Evolutionary conservation across 2,329 filamentous ascomycete genomes (phyloP).

Genomic region (Hymenoscyphus infarciens): DNA sequence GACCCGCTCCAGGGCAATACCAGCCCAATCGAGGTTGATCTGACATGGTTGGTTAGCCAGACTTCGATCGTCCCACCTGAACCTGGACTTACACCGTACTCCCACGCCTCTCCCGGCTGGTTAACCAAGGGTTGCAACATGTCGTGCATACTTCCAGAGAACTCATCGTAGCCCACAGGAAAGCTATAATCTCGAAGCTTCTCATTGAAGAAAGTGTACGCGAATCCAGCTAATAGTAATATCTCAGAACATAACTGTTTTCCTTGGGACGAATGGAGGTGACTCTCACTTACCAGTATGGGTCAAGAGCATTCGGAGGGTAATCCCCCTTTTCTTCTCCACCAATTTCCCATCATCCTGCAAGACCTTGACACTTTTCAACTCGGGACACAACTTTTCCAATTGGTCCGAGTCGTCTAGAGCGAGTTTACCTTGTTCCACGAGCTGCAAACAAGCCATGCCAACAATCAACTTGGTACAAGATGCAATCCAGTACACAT

Average conservation of each 20-base stretch:
- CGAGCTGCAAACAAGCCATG: conserved; percentile 53
- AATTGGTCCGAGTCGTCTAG: conserved; percentile 55
- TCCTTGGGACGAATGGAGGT: no score
- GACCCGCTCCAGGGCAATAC: conserved; percentile 45
- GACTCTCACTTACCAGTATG: conserved; percentile 38
- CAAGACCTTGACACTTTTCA: conserved; percentile 46
- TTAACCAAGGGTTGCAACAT: conserved; percentile 46
- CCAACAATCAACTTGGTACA: conserved; percentile 55
- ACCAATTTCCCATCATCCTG: conserved; percentile 35
- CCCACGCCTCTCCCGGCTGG: conserved; percentile 60
- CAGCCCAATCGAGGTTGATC: conserved; percentile 53
- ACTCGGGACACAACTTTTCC: conserved; percentile 40
- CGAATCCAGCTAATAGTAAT: no score
- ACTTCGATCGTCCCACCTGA: background rate
- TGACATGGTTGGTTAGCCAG: conserved; percentile 27
- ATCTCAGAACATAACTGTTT: no score
- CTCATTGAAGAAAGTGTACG: no score
- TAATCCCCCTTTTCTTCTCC: conserved; percentile 47
- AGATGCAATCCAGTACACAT: conserved; percentile 56
- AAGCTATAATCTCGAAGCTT: no score
- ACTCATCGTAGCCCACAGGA: no score
- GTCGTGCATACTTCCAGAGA: conserved; percentile 24
- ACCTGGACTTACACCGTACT: conserved; percentile 50
- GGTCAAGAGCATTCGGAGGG: conserved; percentile 53
- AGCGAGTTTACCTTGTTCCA: conserved; percentile 47